Evolutionary conservation across 2,329 filamentous ascomycete genomes (phyloP), one percentile per base, ranked within the genome.

Genomic region (Fusarium napiforme): DNA sequence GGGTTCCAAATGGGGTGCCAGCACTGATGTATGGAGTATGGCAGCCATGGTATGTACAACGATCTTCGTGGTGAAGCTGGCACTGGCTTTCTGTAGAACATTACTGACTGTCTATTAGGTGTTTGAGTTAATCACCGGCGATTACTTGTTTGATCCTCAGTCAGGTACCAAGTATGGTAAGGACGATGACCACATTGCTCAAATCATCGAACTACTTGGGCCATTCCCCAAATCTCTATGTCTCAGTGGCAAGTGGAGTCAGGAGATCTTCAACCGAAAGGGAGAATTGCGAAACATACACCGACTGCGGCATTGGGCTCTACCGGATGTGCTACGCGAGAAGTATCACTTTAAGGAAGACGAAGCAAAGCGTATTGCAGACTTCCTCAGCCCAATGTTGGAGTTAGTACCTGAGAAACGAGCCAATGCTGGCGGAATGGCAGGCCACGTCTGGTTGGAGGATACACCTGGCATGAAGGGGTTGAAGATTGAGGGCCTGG

Each of bases 1-100:
- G 26, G 96, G 96, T 43, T 91, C 95, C 7, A 98, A 98, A 86
- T 99, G 96, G 96, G 96, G 96, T 75, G 96, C 96, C n/a, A 98
- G 96, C 81, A 98, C 96, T 4, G 96, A 99, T 83, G 93, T 98
- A 12, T 99, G 96, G 96, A 98, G 96, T 84, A 99, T 99, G 96
- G 95, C 96, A 67, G 93, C 93, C 76, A 99, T 99, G 96, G 96
- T 98, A 88, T 78, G 90, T 16, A 23, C 6, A 40, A 16, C 15
- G 28, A 34, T 18, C 10, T 43, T 46, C 16, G 9, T 7, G 11
- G 36, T 12, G 55, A 49, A 21, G 23, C 28, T 19, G 19, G 10
- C 37, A 11, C 37, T 56, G 28, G 28, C 43, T 43, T 45, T 45
- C 14, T 23, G 21, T 11, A 8, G 21, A 21, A 10, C 14, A 49